phyloP scores from a whole-genome alignment of 805 yeast species.

The Suhomyces vadensis region DNA sequence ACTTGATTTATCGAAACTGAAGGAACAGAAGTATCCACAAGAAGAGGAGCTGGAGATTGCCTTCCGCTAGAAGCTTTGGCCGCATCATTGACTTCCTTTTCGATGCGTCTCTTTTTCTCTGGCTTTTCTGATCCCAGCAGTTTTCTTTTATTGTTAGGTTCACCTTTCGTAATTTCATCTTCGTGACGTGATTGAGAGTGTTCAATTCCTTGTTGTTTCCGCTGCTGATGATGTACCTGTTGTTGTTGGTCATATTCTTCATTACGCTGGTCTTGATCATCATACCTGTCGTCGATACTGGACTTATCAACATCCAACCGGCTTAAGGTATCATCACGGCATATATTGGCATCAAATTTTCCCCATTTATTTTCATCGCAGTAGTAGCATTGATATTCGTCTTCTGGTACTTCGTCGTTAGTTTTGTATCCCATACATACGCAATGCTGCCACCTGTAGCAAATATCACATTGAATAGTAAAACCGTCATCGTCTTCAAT shows the following conservation, averaged over 20 bases:
- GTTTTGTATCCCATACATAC: constrained; percentile 79
- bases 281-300: constrained; percentile 18
- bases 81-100: constrained; percentile 4
- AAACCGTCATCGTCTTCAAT: constrained; percentile 88
- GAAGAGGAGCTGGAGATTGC: too few species aligned
- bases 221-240: constrained; percentile 4
- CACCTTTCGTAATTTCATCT: neutral
- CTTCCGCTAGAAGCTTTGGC: too few species aligned
- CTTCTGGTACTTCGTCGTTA: constrained; percentile 77
- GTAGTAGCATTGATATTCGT: constrained; percentile 68
- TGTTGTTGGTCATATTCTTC: constrained; percentile 4
- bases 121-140: constrained; percentile 21
- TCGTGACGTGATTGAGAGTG: constrained; percentile 1
- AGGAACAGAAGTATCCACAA: too few species aligned
- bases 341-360: constrained; percentile 41
- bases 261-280: constrained; percentile 15
- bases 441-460: constrained; percentile 95
- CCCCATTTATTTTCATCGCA: constrained; percentile 57
- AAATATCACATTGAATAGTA: constrained; percentile 90
- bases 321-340: constrained; percentile 30
- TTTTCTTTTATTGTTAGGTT: constrained; percentile 15
- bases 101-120: constrained; percentile 17
- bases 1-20: neutral
- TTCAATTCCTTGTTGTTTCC: constrained; percentile 4
- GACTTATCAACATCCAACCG: constrained; percentile 32